Conservation (phyloP, 257 asterid species). For the Nicotiana tomentosiformis region DNA sequence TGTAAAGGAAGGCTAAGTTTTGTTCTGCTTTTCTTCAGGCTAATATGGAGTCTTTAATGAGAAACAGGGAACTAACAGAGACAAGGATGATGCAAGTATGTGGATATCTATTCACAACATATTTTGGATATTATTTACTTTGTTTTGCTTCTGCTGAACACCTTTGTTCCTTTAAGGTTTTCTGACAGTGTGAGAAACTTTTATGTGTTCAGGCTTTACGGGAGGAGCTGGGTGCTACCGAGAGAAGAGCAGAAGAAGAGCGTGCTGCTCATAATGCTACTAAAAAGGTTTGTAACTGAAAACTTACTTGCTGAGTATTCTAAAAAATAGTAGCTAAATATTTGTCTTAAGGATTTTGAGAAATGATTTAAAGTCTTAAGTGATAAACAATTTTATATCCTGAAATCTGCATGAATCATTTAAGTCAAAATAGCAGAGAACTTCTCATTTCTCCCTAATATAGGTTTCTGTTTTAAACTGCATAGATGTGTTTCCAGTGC, state of each 20-base stretch:
- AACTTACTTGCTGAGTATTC: conserved; percentile 2
- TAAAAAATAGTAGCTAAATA: background rate
- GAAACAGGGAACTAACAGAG: conserved; percentile 95
- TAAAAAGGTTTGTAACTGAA: conserved; percentile 56
- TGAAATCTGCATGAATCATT: background rate
- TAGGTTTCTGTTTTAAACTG: background rate
- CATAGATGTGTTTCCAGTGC: background rate
- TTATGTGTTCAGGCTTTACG: conserved; percentile 65
- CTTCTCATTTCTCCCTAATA: background rate
- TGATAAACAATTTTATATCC: background rate
- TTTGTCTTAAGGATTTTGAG: background rate
- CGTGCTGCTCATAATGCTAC: conserved; percentile 84
- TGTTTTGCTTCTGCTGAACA: background rate
- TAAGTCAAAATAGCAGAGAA: background rate
- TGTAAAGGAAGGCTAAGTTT: background rate
- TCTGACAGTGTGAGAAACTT: background rate
- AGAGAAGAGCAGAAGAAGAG: conserved; percentile 97
- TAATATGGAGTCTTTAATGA: conserved; percentile 80
- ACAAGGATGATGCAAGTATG: conserved; percentile 99
- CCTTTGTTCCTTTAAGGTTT: background rate
- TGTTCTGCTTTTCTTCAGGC: conserved; percentile 45
- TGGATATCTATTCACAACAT: conserved; percentile 4
- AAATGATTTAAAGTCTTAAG: background rate
- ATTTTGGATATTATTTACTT: background rate
- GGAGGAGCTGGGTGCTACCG: conserved; percentile 89